A percentile compares a stretch with the other conserved stretches of the same genome.
These are phyloP conservation scores for Trichophyton simii DNA, from an alignment of 2,329 filamentous ascomycete genomes.

Conservation along the genomic window DNA sequence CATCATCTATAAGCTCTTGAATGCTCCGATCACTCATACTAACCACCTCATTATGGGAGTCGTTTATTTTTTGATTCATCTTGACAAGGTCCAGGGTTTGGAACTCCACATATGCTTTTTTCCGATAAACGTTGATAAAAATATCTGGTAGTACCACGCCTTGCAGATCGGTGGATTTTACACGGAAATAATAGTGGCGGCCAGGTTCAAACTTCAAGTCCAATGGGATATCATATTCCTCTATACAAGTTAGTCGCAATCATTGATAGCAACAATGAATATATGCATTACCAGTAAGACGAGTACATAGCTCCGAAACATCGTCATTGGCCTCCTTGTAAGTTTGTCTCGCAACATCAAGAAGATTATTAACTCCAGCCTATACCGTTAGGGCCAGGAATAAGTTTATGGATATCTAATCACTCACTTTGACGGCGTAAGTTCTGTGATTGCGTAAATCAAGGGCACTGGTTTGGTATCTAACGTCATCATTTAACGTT, in stretches of 20 bases:
- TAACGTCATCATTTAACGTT: slow-evolving; percentile 69
- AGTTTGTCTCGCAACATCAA: slow-evolving; percentile 77
- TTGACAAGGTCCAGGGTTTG: slow-evolving; percentile 78
- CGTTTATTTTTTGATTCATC: slow-evolving; percentile 61
- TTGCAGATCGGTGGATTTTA: slow-evolving; percentile 52
- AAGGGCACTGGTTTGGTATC: slow-evolving; percentile 63
- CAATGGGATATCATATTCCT: slow-evolving; percentile 45
- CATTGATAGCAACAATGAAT: neutral
- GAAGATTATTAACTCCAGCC: slow-evolving; percentile 68
- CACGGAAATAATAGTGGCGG: slow-evolving; percentile 66
- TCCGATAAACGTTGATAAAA: slow-evolving; percentile 65
- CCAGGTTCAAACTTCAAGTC: slow-evolving; percentile 63
- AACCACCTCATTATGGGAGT: slow-evolving; percentile 73
- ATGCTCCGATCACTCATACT: slow-evolving; percentile 69
- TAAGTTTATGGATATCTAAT: neutral
- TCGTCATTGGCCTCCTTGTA: slow-evolving; percentile 83
- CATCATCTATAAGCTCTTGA: slow-evolving; percentile 55
- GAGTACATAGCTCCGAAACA: slow-evolving; percentile 56
- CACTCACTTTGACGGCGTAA: slow-evolving; percentile 64
- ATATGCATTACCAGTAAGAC: slow-evolving; percentile 46
- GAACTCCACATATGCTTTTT: slow-evolving; percentile 68
- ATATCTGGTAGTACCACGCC: slow-evolving; percentile 47
- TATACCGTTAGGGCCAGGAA: slow-evolving; percentile 24
- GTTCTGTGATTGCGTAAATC: slow-evolving; percentile 81
- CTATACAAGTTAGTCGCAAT: slow-evolving; percentile 28